Conservation (phyloP, 495 filamentous ascomycete genomes). For the Neurospora sp. region DNA sequence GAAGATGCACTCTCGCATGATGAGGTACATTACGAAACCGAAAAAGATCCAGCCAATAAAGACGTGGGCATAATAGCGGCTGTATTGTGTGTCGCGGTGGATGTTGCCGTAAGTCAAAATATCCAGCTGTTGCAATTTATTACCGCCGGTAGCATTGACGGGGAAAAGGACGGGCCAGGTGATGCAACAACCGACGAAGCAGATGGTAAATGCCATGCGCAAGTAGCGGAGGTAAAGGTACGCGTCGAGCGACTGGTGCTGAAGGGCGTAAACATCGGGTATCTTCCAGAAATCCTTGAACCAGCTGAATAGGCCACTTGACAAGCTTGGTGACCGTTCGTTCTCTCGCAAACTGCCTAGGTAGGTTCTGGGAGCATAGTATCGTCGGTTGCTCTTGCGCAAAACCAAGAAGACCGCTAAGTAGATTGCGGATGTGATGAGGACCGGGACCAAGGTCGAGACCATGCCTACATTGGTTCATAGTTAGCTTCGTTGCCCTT, state of each 20-base stretch:
- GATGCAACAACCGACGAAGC: constrained; percentile 69
- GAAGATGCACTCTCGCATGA: constrained; percentile 86
- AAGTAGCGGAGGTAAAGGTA: constrained; percentile 84
- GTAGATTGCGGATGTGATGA: constrained; percentile 55
- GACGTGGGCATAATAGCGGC: constrained; percentile 67
- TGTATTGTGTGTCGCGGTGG: constrained; percentile 31
- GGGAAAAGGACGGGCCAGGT: constrained; percentile 83
- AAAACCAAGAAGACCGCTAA: constrained; percentile 66
- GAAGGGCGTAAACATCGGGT: constrained; percentile 73
- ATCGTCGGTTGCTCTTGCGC: constrained; percentile 58
- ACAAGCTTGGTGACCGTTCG: constrained; percentile 57
- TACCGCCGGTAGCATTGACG: constrained; percentile 74
- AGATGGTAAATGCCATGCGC: constrained; percentile 58
- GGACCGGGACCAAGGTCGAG: constrained; percentile 60
- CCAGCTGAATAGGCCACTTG: constrained; percentile 68
- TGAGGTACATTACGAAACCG: constrained; percentile 76
- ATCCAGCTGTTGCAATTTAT: constrained; percentile 55
- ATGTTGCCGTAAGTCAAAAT: constrained; percentile 72
- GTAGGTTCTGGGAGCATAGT: constrained; percentile 85
- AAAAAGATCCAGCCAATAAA: constrained; percentile 69
- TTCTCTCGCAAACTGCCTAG: constrained; percentile 60
- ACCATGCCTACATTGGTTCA: constrained; percentile 38
- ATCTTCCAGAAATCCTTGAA: constrained; percentile 64
- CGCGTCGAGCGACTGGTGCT: constrained; percentile 82
- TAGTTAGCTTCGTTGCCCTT: not conserved